Base-by-base conservation (phyloP, 208 protist species). In the Leishmania gerbilli region DNA sequence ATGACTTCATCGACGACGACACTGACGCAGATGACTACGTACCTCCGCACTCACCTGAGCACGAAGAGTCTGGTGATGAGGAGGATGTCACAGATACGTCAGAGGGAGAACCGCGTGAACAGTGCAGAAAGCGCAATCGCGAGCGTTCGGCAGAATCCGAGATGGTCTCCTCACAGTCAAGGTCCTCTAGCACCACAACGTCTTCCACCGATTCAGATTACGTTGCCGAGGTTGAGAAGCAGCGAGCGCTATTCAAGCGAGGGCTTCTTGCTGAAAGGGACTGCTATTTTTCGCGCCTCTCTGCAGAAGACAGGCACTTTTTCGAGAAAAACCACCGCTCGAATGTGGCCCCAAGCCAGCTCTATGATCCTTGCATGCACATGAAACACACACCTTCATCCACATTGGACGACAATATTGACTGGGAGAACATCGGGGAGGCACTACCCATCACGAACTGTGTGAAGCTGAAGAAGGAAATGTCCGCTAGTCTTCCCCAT, bases 321-420 rank as follows among this genome's bases (percentile, higher is more conserved):
- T 79, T 90, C 11, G 79, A 81, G 53, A 71, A 40, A 49, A 80
- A 58, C 13, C 64, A 80, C 31, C 84, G 77, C 60, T 37, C 40
- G 7, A 77, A 56, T 24, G 81, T 81, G 8, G 42, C 76, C 0
- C 64, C 49, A 19, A 84, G 79, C 9, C 71, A 79, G 37, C 75
- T 91, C 37, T 91, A 91, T 74, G 85, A 91, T 51, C 88, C 88
- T n/a, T 80, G 80, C 6, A 81, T 89, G 74, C 77, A 83, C 47
- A 45, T 34, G 13, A 51, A n/a, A 2, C 17, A 13, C 1, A 31
- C 21, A 27, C n/a, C 19, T 8, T 17, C 13, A 21, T 27, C 51
- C 8, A 21, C 51, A 37, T n/a, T 64, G n/a, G 77, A 82, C 0
- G 79, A 91, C 3, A 77, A 87, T 34, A 68, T 82, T 58, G 84